Percentiles rank a stretch among this genome's conserved stretches.
These are phyloP conservation scores for Leonotis leonurus DNA, from an alignment of 257 asterid species.

Conservation along the genomic window DNA sequence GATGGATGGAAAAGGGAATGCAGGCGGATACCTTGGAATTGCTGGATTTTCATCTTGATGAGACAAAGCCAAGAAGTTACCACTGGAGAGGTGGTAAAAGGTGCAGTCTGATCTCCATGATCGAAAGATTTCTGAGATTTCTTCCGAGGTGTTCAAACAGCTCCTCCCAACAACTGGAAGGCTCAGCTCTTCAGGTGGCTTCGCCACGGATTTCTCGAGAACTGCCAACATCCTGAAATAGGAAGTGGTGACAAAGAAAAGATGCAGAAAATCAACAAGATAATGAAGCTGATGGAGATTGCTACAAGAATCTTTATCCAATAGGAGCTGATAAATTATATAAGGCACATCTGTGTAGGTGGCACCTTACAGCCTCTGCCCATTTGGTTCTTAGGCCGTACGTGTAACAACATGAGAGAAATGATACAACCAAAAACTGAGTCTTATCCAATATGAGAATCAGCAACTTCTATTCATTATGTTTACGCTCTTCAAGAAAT, in stretches of 20 bases:
- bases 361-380: conserved; percentile 17
- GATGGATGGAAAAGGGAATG: background rate
- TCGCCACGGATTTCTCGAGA: conserved; percentile 35
- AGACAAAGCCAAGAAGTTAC: conserved; percentile 56
- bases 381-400: background rate
- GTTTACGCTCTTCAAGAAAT: conserved; percentile 27
- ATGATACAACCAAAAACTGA: conserved; percentile 10
- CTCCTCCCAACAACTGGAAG: conserved; percentile 21
- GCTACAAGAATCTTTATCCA: conserved; percentile 15
- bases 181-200: conserved; percentile 42
- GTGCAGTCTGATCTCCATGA: conserved; percentile 51
- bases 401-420: conserved; percentile 17
- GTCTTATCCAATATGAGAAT: conserved; percentile 13
- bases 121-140: conserved; percentile 37
- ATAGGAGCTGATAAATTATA: conserved; percentile 1
- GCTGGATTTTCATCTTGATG: conserved; percentile 43
- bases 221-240: conserved; percentile 44
- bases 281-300: background rate
- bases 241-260: background rate
- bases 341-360: conserved; percentile 1
- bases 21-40: conserved; percentile 36
- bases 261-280: background rate
- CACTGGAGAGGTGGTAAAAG: conserved; percentile 38
- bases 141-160: conserved; percentile 29
- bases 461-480: conserved; percentile 13